phyloP scores from a whole-genome alignment of 1,284 basidiomycete genomes.

The Mycosarcoma mackinlayi region DNA sequence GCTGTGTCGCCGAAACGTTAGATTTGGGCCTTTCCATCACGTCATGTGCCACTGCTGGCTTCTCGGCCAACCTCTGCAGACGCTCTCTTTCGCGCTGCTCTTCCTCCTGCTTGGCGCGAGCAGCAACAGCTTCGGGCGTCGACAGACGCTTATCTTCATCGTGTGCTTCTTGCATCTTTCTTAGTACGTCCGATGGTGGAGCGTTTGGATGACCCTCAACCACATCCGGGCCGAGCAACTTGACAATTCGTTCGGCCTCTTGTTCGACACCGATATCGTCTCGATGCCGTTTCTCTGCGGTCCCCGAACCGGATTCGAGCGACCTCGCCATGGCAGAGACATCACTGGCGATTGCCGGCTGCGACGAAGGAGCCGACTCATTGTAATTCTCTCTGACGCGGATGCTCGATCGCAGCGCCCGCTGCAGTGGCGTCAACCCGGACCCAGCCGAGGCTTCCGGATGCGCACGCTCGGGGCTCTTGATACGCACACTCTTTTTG shows the following conservation, averaged over 20 bases:
- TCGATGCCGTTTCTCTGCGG: conserved; percentile 46
- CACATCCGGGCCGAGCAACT: conserved; percentile 59
- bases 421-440: conserved; percentile 33
- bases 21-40: conserved; percentile 31
- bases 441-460: conserved; percentile 21
- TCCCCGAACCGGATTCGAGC: conserved; percentile 26
- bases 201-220: conserved; percentile 61
- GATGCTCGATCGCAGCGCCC: conserved; percentile 33
- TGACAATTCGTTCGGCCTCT: conserved; percentile 62
- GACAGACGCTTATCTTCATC: conserved; percentile 29
- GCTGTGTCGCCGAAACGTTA: not conserved
- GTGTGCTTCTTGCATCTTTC: conserved; percentile 45
- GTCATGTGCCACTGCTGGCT: conserved; percentile 39
- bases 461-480: conserved; percentile 41
- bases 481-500: conserved; percentile 47
- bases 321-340: not conserved
- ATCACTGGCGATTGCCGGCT: not conserved
- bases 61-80: conserved; percentile 17
- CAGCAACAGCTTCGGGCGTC: conserved; percentile 33
- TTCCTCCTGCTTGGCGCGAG: conserved; percentile 27
- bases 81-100: conserved; percentile 25
- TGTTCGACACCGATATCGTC: conserved; percentile 62
- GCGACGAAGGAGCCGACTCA: conserved; percentile 5
- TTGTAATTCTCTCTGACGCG: conserved; percentile 42
- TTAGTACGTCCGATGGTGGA: conserved; percentile 30